These are phyloP conservation scores for Penicillium italicum DNA, from an alignment of 2,329 filamentous ascomycete species.

Conservation along the genomic window DNA sequence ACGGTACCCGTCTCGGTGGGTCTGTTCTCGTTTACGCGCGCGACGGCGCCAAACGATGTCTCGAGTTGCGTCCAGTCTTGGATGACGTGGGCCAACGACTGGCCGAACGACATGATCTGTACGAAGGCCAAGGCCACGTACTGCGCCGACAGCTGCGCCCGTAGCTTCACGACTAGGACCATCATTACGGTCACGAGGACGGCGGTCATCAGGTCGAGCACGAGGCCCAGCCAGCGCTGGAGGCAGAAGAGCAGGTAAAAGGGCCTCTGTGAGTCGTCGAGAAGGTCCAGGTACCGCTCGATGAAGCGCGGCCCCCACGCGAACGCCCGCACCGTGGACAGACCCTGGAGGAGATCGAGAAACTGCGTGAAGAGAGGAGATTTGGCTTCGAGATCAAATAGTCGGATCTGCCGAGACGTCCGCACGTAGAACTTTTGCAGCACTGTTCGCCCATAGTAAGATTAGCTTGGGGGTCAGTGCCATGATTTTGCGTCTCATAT, in stretches of 20 bases:
- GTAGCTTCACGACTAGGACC: not conserved
- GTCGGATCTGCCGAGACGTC: not conserved
- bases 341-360: not conserved
- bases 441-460: not conserved
- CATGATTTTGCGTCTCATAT: not conserved
- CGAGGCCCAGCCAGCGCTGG: not conserved
- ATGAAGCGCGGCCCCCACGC: not conserved
- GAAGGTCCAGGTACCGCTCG: not conserved
- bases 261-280: not conserved
- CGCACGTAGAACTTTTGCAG: not conserved
- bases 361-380: not conserved
- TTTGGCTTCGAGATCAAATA: not conserved
- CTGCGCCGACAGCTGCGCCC: not conserved
- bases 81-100: not conserved
- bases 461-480: not conserved
- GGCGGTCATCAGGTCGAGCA: not conserved
- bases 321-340: not conserved
- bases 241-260: not conserved
- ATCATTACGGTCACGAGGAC: not conserved
- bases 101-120: not conserved
- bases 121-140: not conserved
- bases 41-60: not conserved
- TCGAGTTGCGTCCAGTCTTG: not conserved
- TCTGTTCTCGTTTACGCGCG: not conserved
- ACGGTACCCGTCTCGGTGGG: not conserved